Percentiles rank a stretch among this genome's conserved stretches.
These are phyloP conservation scores for Phytophthora hybrid DNA, from an alignment of 352 stramenopile genomes.

Conservation along the genomic window DNA sequence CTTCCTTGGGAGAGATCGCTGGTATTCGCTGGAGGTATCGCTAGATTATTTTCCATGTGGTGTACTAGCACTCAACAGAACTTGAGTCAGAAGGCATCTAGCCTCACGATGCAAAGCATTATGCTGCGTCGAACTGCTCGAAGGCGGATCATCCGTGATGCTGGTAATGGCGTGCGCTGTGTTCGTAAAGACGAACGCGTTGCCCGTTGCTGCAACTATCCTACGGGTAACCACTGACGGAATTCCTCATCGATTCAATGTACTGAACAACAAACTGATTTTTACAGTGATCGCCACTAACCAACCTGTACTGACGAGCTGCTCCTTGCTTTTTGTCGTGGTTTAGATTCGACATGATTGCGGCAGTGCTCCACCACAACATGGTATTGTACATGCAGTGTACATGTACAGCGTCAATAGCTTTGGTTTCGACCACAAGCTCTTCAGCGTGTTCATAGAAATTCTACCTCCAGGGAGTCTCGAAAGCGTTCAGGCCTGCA, in stretches of 20 bases:
- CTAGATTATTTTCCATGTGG: background rate
- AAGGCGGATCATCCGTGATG: slow-evolving; percentile 17
- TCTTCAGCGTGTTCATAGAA: slow-evolving; percentile 26
- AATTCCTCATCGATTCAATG: slow-evolving; percentile 38
- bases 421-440: slow-evolving; percentile 42
- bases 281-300: background rate
- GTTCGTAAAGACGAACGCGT: slow-evolving; percentile 25
- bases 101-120: slow-evolving; percentile 35
- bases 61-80: slow-evolving; percentile 31
- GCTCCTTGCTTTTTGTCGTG: background rate
- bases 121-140: slow-evolving; percentile 23
- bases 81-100: slow-evolving; percentile 34
- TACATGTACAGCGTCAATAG: slow-evolving; percentile 33
- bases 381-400: slow-evolving; percentile 18
- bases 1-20: slow-evolving; percentile 12
- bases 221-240: slow-evolving; percentile 23
- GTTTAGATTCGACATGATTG: slow-evolving; percentile 30
- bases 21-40: slow-evolving; percentile 30
- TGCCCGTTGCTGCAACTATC: slow-evolving; percentile 23
- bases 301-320: background rate
- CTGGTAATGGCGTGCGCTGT: slow-evolving; percentile 32
- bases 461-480: slow-evolving; percentile 21
- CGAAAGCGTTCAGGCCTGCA: slow-evolving; percentile 32
- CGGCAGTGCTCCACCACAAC: slow-evolving; percentile 37
- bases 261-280: background rate